Evolutionary conservation across 179 eudicot genomes (phyloP).

Genomic region (Silene noctiflora): DNA sequence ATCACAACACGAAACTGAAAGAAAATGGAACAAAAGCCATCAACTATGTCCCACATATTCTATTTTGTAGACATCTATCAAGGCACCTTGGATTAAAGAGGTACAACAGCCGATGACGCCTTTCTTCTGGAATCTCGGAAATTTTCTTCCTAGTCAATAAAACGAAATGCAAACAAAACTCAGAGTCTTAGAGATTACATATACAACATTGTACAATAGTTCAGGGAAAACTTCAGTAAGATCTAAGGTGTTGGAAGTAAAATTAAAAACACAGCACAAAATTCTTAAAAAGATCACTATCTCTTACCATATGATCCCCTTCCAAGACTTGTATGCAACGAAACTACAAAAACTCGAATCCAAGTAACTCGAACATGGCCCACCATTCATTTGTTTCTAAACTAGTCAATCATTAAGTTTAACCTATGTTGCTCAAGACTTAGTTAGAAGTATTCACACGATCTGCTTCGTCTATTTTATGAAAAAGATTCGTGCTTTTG

Average conservation of each 20-base stretch:
- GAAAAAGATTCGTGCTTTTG: too few relatives aligned
- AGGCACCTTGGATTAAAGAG: constrained; percentile 54
- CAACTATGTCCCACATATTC: neutral
- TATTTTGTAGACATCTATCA: neutral
- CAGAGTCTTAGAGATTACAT: neutral
- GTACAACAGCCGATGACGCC: constrained; percentile 58
- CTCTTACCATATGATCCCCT: too few relatives aligned
- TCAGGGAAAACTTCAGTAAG: neutral
- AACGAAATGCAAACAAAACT: constrained; percentile 10
- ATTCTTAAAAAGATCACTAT: too few relatives aligned
- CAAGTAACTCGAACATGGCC: neutral
- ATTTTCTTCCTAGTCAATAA: constrained; percentile 61
- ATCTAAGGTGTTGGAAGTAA: too few relatives aligned
- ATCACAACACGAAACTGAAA: neutral
- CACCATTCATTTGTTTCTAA: neutral
- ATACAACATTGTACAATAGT: neutral
- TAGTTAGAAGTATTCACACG: too few relatives aligned
- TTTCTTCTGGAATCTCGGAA: constrained; percentile 69
- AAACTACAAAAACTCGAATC: neutral
- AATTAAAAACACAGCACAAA: too few relatives aligned
- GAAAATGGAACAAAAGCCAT: neutral
- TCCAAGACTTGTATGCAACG: neutral
- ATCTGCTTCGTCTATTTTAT: too few relatives aligned
- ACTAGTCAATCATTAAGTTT: neutral
- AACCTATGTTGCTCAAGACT: too few relatives aligned